Conservation (phyloP, 2,329 filamentous ascomycete species). For the Botrytis hyacinthi region DNA sequence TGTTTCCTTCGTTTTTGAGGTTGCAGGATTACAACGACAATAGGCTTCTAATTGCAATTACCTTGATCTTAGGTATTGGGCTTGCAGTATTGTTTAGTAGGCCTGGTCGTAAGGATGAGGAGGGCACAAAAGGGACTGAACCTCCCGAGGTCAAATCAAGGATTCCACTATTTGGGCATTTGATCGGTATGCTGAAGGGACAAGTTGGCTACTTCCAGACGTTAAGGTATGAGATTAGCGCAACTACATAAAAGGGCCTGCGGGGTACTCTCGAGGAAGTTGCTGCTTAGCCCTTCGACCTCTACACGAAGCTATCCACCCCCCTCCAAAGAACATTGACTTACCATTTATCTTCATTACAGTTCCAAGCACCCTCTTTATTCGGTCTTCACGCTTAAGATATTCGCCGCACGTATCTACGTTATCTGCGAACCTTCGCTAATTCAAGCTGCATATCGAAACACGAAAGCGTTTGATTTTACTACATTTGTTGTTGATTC, state of each 20-base stretch:
- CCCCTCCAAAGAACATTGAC: constrained; percentile 13
- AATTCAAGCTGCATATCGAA: constrained; percentile 43
- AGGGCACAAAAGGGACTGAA: constrained; percentile 35
- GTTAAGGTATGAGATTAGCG: constrained; percentile 41
- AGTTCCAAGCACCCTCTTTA: constrained; percentile 29
- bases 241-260: not conserved
- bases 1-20: not conserved
- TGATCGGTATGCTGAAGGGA: constrained; percentile 44
- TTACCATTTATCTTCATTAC: constrained; percentile 22
- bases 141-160: constrained; percentile 44
- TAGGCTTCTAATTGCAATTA: not conserved
- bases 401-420: constrained; percentile 47
- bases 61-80: not conserved
- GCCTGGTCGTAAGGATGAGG: not conserved
- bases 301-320: not conserved
- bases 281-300: not conserved
- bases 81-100: not conserved
- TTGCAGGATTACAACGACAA: not conserved
- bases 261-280: too few relatives aligned
- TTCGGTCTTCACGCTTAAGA: constrained; percentile 46
- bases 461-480: constrained; percentile 45
- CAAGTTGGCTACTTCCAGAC: constrained; percentile 41
- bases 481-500: constrained; percentile 44
- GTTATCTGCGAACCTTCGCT: constrained; percentile 45
- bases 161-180: constrained; percentile 48